Evolutionary conservation across 257 asterid species (phyloP).

Genomic region (Petunia secreta): DNA sequence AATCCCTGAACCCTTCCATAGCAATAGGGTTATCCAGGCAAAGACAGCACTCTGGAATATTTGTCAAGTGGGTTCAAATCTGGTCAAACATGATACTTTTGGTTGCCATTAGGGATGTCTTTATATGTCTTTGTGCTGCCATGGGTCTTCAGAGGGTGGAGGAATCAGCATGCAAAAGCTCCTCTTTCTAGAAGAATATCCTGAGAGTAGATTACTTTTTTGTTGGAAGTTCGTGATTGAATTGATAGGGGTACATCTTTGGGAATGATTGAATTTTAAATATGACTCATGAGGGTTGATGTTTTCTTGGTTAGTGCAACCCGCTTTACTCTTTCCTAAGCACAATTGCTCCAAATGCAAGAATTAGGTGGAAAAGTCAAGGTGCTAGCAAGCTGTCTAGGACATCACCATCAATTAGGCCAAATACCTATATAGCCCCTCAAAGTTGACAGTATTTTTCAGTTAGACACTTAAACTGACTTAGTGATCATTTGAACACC

Average conservation of each 20-base stretch:
- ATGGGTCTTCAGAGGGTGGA: background rate
- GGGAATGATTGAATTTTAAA: background rate
- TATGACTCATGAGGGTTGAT: background rate
- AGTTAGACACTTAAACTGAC: too few relatives aligned
- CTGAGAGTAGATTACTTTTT: background rate
- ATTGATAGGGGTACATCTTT: background rate
- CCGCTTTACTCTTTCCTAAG: background rate
- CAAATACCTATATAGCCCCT: too few relatives aligned
- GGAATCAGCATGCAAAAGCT: background rate
- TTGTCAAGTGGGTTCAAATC: background rate
- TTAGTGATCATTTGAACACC: too few relatives aligned
- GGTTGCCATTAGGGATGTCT: background rate
- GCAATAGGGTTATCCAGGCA: background rate
- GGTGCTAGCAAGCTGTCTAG: too few relatives aligned
- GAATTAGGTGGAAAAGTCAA: background rate
- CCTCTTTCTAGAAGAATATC: background rate
- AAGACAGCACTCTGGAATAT: too few relatives aligned
- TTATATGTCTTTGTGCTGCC: conserved; percentile 3
- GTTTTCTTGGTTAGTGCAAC: background rate
- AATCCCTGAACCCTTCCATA: background rate
- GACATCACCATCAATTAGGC: too few relatives aligned
- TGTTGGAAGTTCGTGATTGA: background rate
- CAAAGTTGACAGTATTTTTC: too few relatives aligned
- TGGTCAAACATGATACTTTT: background rate
- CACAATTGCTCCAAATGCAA: background rate